Percentiles rank a stretch among this genome's conserved stretches.
phyloP scores from a whole-genome alignment of 805 yeast species.

The Cyberlindnera japonica region DNA sequence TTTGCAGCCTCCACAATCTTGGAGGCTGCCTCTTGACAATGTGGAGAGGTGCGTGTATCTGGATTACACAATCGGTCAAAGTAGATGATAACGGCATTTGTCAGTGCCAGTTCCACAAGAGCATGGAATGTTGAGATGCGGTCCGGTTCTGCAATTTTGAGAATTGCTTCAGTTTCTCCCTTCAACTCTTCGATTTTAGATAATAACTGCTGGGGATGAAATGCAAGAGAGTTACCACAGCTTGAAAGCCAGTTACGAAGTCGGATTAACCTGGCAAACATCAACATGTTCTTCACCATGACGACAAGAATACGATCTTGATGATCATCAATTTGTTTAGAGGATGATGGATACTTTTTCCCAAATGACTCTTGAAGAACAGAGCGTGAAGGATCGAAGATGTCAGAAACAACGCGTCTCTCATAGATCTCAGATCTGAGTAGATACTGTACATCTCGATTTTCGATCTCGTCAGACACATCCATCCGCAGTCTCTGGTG shows the following conservation, averaged over 20 bases:
- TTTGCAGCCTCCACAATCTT: constrained; percentile 7
- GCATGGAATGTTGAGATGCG: constrained; percentile 7
- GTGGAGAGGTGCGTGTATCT: constrained; percentile 6
- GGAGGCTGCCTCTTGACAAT: constrained; percentile 3
- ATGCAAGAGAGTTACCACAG: constrained; percentile 9
- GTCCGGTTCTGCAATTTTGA: background rate
- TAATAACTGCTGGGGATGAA: constrained; percentile 4
- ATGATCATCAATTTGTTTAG: background rate
- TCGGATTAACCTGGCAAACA: constrained; percentile 10
- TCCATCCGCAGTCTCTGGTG: background rate
- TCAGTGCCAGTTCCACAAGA: constrained; percentile 5
- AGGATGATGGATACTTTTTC: constrained; percentile 2
- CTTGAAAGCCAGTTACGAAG: constrained; percentile 8
- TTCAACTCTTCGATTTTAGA: constrained; percentile 5
- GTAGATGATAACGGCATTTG: constrained; percentile 6
- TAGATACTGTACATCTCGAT: constrained; percentile 6
- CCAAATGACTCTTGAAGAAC: constrained; percentile 4
- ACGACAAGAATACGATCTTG: constrained; percentile 7
- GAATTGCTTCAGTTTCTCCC: constrained; percentile 5
- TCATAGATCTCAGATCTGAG: constrained; percentile 8
- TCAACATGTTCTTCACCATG: constrained; percentile 11
- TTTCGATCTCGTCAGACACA: background rate
- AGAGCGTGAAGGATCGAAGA: constrained; percentile 3
- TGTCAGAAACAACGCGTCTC: constrained; percentile 4
- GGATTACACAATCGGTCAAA: constrained; percentile 9